Percentiles rank a stretch among this genome's conserved stretches.
phyloP scores from a whole-genome alignment of 1,139 yeast genomes.

The Kodamaea derodonti region DNA sequence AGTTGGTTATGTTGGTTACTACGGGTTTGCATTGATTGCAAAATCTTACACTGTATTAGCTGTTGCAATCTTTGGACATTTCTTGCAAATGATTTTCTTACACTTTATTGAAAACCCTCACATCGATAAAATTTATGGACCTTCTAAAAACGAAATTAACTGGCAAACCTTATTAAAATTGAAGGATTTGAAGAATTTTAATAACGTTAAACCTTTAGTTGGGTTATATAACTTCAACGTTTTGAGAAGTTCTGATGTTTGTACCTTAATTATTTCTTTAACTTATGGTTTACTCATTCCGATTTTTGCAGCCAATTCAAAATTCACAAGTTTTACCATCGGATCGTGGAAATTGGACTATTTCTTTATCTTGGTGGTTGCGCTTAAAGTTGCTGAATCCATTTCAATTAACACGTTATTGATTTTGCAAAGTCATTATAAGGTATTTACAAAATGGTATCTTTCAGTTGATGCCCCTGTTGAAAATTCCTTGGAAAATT shows the following conservation, averaged over 20 bases:
- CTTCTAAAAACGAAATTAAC: constrained; percentile 37
- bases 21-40: constrained; percentile 77
- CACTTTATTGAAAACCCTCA: constrained; percentile 84
- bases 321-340: not conserved
- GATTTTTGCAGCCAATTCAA: constrained; percentile 28
- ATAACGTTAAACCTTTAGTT: constrained; percentile 53
- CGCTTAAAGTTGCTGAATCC: constrained; percentile 52
- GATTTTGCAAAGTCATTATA: constrained; percentile 56
- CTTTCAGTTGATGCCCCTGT: constrained; percentile 66
- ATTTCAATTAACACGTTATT: constrained; percentile 51
- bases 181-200: constrained; percentile 43
- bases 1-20: constrained; percentile 84
- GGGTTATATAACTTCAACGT: constrained; percentile 62
- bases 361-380: constrained; percentile 48
- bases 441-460: constrained; percentile 64
- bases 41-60: constrained; percentile 70
- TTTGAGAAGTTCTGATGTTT: constrained; percentile 62
- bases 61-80: constrained; percentile 74
- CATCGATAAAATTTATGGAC: constrained; percentile 74
- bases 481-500: constrained; percentile 67
- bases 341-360: constrained; percentile 4
- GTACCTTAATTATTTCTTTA: constrained; percentile 47
- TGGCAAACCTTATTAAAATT: constrained; percentile 34
- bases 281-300: constrained; percentile 47
- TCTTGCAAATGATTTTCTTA: constrained; percentile 73